These are phyloP conservation scores for Lathyrus oleraceus DNA, from an alignment of 306 rosid genomes.

Conservation along the genomic window DNA sequence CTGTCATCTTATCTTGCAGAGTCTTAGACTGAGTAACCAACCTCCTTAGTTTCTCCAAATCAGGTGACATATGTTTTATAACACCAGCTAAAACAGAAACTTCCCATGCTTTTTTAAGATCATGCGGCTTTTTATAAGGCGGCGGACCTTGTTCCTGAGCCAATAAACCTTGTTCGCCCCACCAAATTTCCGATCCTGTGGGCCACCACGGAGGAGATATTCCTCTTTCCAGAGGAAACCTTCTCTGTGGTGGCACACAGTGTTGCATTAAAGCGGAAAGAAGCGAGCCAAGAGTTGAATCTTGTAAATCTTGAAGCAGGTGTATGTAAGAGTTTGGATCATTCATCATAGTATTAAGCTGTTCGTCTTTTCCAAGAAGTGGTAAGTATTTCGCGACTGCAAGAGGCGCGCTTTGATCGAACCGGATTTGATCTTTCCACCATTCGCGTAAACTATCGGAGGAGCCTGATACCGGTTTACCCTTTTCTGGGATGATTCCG, in stretches of 20 bases:
- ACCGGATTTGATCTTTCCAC: constrained; percentile 59
- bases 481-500: constrained; percentile 61
- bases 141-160: constrained; percentile 58
- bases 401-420: constrained; percentile 45
- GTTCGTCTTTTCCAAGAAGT: constrained; percentile 5
- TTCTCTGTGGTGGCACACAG: constrained; percentile 54
- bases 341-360: neutral
- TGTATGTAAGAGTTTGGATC: constrained; percentile 43
- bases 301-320: constrained; percentile 56
- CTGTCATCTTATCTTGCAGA: constrained; percentile 69
- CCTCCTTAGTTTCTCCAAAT: constrained; percentile 48
- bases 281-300: constrained; percentile 58
- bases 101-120: constrained; percentile 72
- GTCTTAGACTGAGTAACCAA: constrained; percentile 54
- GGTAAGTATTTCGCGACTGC: constrained; percentile 41
- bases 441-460: constrained; percentile 57
- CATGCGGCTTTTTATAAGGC: constrained; percentile 64
- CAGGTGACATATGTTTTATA: constrained; percentile 58
- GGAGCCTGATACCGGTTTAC: constrained; percentile 56
- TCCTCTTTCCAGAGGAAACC: constrained; percentile 56
- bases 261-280: constrained; percentile 63
- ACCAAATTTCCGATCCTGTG: constrained; percentile 42
- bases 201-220: constrained; percentile 75
- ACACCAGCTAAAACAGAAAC: constrained; percentile 57
- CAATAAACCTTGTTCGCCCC: constrained; percentile 56